Percentiles rank a stretch among this genome's conserved stretches.
Conservation (phyloP, 176 grass and related monocot genomes). For the Echinochloa phyllopogon region DNA sequence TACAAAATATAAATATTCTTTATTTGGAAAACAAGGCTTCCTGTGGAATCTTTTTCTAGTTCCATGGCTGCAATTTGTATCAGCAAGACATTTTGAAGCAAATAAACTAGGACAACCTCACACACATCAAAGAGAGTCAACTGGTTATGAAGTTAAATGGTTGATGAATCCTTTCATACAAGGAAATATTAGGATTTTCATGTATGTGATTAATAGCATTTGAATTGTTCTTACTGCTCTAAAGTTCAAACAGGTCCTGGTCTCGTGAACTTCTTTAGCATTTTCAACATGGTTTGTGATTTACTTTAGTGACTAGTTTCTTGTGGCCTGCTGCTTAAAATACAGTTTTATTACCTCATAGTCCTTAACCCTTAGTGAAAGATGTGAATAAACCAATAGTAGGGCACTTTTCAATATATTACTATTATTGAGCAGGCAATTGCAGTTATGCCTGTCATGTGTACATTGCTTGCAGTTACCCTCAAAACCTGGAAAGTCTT, state of each 20-base stretch:
- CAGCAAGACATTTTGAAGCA: slow-evolving; percentile 5
- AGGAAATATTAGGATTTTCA: not conserved
- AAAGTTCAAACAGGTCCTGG: not conserved
- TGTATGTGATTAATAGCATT: slow-evolving; percentile 17
- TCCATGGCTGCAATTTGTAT: slow-evolving; percentile 13
- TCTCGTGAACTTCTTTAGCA: slow-evolving; percentile 17
- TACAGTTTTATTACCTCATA: slow-evolving; percentile 23
- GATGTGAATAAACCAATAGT: slow-evolving; percentile 19
- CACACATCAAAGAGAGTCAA: not conserved
- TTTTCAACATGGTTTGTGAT: slow-evolving; percentile 1
- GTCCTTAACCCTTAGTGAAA: not conserved
- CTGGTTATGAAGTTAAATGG: not conserved
- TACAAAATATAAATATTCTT: not conserved
- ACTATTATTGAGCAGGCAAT: not conserved
- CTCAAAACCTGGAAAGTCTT: not conserved
- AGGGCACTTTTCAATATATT: not conserved
- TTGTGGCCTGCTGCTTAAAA: slow-evolving; percentile 9
- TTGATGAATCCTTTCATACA: not conserved
- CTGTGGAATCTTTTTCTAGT: not conserved
- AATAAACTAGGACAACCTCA: slow-evolving; percentile 13
- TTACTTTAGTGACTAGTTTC: slow-evolving; percentile 20
- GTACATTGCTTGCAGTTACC: not conserved
- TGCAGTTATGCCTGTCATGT: not conserved
- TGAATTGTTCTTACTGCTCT: not conserved
- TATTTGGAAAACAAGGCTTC: slow-evolving; percentile 7